A percentile compares a stretch with the other conserved stretches of the same genome.
Conservation (phyloP, 768 basidiomycete genomes). For the Pluteus cervinus region DNA sequence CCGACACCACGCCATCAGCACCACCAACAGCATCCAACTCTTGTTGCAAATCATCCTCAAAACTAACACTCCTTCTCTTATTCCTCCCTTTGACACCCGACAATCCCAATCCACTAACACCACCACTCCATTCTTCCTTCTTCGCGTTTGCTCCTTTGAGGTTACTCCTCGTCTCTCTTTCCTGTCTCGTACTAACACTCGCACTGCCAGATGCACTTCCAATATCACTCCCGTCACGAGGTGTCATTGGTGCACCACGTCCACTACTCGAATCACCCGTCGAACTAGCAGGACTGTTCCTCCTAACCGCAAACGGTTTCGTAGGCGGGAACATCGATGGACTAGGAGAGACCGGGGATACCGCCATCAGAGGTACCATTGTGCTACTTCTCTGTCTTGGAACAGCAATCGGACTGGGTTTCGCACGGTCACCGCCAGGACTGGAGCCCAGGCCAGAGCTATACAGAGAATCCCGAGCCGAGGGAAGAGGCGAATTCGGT, state of each 20-base stretch:
- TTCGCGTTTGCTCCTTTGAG: too few species aligned
- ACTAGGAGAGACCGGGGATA: slow-evolving; percentile 19
- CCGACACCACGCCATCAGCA: slow-evolving; percentile 31
- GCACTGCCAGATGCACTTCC: slow-evolving; percentile 15
- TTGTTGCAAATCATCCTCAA: slow-evolving; percentile 45
- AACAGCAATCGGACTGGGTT: too few species aligned
- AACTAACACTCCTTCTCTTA: slow-evolving; percentile 63
- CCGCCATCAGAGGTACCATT: slow-evolving; percentile 26
- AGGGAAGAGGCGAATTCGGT: slow-evolving; percentile 3
- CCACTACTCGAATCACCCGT: slow-evolving; percentile 83
- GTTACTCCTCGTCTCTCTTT: slow-evolving; percentile 11
- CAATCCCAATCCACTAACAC: slow-evolving; percentile 27
- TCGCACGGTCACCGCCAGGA: too few species aligned
- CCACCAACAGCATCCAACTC: slow-evolving; percentile 6
- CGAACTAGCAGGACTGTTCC: slow-evolving; percentile 77
- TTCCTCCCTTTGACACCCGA: slow-evolving; percentile 21
- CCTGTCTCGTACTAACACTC: slow-evolving; percentile 12
- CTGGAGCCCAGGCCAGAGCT: neutral
- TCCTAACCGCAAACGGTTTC: slow-evolving; percentile 52
- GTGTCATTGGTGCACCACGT: slow-evolving; percentile 68
- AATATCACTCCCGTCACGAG: slow-evolving; percentile 71
- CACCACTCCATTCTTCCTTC: slow-evolving; percentile 23
- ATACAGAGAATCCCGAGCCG: neutral
- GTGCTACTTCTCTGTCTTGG: slow-evolving; percentile 38
- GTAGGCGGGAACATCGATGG: slow-evolving; percentile 23